Conservation (phyloP, 73 alveolate genomes). For the Tetrahymena borealis region DNA sequence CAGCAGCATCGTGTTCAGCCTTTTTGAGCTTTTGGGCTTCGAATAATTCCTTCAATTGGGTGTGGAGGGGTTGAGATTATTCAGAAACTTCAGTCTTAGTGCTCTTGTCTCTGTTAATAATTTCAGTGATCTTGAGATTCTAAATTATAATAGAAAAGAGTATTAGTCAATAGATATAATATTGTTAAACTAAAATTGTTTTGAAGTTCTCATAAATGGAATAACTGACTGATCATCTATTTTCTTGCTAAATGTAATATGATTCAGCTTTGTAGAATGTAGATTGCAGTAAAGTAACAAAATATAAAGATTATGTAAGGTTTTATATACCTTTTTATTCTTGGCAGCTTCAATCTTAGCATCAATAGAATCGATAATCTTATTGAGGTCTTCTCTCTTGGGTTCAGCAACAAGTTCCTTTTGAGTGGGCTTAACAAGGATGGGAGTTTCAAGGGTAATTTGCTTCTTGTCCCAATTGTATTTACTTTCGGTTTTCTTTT, state of each 20-base stretch:
- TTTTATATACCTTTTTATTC: background rate
- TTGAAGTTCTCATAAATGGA: too few species aligned
- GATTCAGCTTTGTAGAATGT: too few species aligned
- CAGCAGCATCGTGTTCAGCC: background rate
- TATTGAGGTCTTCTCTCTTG: background rate
- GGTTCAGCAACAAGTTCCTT: background rate
- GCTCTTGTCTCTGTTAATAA: background rate
- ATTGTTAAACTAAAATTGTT: too few species aligned
- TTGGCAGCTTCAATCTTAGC: background rate
- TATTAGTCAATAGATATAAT: background rate
- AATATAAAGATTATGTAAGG: too few species aligned
- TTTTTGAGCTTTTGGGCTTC: background rate
- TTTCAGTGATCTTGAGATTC: background rate
- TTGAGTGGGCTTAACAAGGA: background rate
- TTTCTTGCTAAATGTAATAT: too few species aligned
- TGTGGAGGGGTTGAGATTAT: background rate
- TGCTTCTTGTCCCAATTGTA: background rate
- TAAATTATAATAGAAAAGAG: background rate
- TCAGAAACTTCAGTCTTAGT: background rate
- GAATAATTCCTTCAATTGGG: background rate
- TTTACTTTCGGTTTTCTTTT: background rate
- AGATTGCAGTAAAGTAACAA: too few species aligned
- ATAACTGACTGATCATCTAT: too few species aligned
- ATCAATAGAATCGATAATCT: background rate
- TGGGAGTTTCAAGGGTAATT: background rate